These are phyloP conservation scores for Trematosphaeria pertusa DNA, from an alignment of 2,329 filamentous ascomycete species.

Conservation along the genomic window DNA sequence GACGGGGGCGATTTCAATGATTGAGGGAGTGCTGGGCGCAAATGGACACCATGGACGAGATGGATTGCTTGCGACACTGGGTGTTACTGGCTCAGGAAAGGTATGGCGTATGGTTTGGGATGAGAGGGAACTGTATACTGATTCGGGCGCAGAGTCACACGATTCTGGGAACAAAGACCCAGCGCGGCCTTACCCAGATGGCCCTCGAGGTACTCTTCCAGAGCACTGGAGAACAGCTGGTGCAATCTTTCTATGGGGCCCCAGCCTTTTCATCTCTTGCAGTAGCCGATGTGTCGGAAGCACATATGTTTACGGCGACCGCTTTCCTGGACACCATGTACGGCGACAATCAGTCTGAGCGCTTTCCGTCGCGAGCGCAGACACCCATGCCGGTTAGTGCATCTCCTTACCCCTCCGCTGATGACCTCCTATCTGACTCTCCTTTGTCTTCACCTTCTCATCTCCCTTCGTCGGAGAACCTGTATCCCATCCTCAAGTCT, in stretches of 20 bases:
- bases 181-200: slow-evolving; percentile 91
- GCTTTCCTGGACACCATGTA: slow-evolving; percentile 82
- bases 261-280: slow-evolving; percentile 75
- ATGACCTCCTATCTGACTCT: slow-evolving; percentile 18
- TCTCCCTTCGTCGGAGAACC: slow-evolving; percentile 17
- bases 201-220: slow-evolving; percentile 88
- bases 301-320: slow-evolving; percentile 74
- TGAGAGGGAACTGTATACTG: background rate
- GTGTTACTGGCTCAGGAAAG: slow-evolving; percentile 96
- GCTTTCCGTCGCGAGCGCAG: slow-evolving; percentile 51
- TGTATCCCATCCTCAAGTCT: slow-evolving; percentile 30
- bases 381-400: slow-evolving; percentile 56
- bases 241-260: slow-evolving; percentile 63
- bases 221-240: slow-evolving; percentile 75
- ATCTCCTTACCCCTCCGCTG: slow-evolving; percentile 9
- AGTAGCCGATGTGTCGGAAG: slow-evolving; percentile 81
- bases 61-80: slow-evolving; percentile 87
- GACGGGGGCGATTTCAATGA: slow-evolving; percentile 74
- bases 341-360: slow-evolving; percentile 68
- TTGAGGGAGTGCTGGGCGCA: slow-evolving; percentile 80
- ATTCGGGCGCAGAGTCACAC: slow-evolving; percentile 77
- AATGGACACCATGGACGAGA: slow-evolving; percentile 81
- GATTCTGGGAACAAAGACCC: slow-evolving; percentile 84
- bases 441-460: slow-evolving; percentile 18
- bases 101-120: slow-evolving; percentile 53